Conservation (phyloP, 805 yeast genomes). For the Dipodascopsis uninucleata region DNA sequence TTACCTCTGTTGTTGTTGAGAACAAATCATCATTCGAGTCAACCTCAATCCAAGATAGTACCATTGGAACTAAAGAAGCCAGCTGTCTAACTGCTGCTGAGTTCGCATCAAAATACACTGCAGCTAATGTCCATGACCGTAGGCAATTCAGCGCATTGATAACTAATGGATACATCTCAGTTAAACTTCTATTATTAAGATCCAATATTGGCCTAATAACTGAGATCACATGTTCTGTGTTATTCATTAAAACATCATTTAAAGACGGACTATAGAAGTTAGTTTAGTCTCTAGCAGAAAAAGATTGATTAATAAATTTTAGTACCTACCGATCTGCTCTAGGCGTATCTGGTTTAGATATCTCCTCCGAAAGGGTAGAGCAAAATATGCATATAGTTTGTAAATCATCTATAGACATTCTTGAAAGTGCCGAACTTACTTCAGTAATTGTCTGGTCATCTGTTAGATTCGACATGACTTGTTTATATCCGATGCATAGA, state of each 20-base stretch:
- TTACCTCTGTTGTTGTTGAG: constrained; percentile 11
- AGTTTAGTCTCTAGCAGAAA: not conserved
- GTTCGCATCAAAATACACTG: constrained; percentile 4
- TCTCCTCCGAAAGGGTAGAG: constrained; percentile 22
- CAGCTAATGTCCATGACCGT: constrained; percentile 19
- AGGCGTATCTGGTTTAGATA: constrained; percentile 19
- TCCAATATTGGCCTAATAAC: constrained; percentile 6
- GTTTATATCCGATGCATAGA: constrained; percentile 3
- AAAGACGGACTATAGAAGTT: constrained; percentile 8
- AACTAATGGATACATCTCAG: constrained; percentile 5
- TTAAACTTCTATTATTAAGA: constrained; percentile 1
- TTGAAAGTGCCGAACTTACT: not conserved
- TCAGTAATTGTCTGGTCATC: not conserved
- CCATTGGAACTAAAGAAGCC: constrained; percentile 4
- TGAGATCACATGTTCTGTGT: constrained; percentile 7
- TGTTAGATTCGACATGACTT: not conserved
- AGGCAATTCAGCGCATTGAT: constrained; percentile 13
- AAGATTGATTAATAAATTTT: not conserved
- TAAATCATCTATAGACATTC: constrained; percentile 2
- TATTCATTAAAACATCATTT: constrained; percentile 1
- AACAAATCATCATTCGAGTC: constrained; percentile 18
- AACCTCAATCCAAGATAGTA: constrained; percentile 6
- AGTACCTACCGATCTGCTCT: constrained; percentile 11
- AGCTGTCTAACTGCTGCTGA: constrained; percentile 3
- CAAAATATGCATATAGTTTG: constrained; percentile 9